These are phyloP conservation scores for Epichloe sp. DNA, from an alignment of 2,329 filamentous ascomycete genomes.

Conservation along the genomic window DNA sequence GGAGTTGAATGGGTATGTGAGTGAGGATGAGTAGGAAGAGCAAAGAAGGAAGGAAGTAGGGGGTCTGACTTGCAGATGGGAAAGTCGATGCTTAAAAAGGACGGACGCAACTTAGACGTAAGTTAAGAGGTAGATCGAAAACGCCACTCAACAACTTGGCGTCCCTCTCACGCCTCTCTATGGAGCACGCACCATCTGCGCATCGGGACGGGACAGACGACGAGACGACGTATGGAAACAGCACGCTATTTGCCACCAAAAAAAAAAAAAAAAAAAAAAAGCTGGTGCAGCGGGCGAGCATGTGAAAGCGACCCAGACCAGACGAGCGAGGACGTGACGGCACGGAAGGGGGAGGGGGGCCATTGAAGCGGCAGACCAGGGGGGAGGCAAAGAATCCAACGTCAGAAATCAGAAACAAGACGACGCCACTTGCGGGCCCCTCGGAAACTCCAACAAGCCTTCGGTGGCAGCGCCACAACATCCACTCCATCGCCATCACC, in stretches of 20 bases:
- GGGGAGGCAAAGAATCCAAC: no score
- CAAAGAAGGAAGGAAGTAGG: not conserved
- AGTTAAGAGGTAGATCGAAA: not conserved
- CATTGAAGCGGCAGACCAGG: no score
- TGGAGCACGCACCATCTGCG: not conserved
- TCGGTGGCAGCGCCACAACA: no score
- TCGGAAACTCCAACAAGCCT: no score
- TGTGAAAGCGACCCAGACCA: conserved; percentile 4
- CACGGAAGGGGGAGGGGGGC: no score
- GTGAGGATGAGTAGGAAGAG: no score
- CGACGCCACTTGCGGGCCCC: no score
- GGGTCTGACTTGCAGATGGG: conserved; percentile 1
- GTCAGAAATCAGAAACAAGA: no score
- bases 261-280: not conserved
- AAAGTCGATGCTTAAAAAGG: conserved; percentile 6
- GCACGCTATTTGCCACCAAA: not conserved
- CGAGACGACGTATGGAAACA: not conserved
- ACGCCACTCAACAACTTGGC: conserved; percentile 3
- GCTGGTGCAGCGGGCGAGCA: not conserved
- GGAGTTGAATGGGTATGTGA: not conserved
- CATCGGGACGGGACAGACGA: not conserved
- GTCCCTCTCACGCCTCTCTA: not conserved
- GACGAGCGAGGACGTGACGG: not conserved
- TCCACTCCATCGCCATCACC: not conserved
- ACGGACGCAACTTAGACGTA: not conserved